A percentile compares a stretch with the other conserved stretches of the same genome.
phyloP scores from a whole-genome alignment of 805 yeast genomes.

The Huiozyma naganishii region DNA sequence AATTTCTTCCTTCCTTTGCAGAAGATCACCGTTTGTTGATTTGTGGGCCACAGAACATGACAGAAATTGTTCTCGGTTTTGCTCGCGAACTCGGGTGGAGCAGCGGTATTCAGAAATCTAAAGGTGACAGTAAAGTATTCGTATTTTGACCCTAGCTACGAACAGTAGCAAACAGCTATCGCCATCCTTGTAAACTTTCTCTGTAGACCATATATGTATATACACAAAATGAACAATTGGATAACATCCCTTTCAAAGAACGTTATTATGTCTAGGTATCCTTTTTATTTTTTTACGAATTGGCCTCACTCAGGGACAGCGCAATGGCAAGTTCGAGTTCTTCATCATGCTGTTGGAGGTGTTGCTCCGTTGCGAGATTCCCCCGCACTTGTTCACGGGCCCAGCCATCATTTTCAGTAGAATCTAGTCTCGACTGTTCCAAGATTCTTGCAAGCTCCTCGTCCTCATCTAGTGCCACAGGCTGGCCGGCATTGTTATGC shows the following conservation, averaged over 20 bases:
- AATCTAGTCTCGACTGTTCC: slow-evolving; percentile 8
- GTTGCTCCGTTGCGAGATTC: background rate
- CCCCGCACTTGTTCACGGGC: background rate
- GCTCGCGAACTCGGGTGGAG: slow-evolving; percentile 51
- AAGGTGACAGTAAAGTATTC: slow-evolving; percentile 43
- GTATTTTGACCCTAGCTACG: slow-evolving; percentile 31
- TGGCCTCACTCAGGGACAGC: slow-evolving; percentile 17
- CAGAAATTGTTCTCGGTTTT: slow-evolving; percentile 36
- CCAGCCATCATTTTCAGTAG: background rate
- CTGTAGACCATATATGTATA: too few relatives aligned
- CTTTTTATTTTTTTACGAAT: too few relatives aligned
- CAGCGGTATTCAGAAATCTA: slow-evolving; percentile 36
- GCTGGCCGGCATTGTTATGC: background rate
- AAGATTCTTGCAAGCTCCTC: slow-evolving; percentile 14
- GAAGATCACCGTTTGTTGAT: slow-evolving; percentile 45
- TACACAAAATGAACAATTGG: background rate
- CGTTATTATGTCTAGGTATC: too few relatives aligned
- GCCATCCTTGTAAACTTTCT: too few relatives aligned
- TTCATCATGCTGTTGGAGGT: slow-evolving; percentile 11
- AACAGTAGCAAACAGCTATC: background rate
- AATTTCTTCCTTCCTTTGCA: slow-evolving; percentile 42
- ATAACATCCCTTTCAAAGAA: background rate
- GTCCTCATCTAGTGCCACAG: slow-evolving; percentile 11
- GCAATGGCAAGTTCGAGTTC: slow-evolving; percentile 27
- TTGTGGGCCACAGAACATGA: slow-evolving; percentile 71